Conservation (phyloP, 306 rosid genomes). For the Hippophae tibetana region DNA sequence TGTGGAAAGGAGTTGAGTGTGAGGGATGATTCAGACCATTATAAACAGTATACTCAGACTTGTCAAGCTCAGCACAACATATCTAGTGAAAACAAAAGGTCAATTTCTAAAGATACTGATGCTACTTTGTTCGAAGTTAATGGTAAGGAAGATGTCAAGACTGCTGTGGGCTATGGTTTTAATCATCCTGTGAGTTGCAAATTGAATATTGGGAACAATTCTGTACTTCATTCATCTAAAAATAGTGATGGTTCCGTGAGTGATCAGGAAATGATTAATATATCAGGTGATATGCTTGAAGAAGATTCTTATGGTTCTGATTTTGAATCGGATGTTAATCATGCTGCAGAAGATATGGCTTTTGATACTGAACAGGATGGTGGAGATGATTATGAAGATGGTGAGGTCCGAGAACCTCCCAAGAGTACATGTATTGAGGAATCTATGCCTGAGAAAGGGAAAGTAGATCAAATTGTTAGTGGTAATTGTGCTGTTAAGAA, state of each 20-base stretch:
- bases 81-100: conserved; percentile 24
- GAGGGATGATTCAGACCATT: conserved; percentile 19
- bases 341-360: conserved; percentile 36
- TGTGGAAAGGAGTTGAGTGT: conserved; percentile 27
- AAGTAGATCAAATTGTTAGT: conserved; percentile 28
- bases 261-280: conserved; percentile 72
- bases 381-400: conserved; percentile 74
- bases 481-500: conserved; percentile 26
- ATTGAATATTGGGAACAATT: conserved; percentile 37
- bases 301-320: conserved; percentile 58
- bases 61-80: conserved; percentile 15
- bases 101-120: conserved; percentile 22
- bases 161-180: conserved; percentile 22
- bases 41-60: conserved; percentile 9
- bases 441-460: conserved; percentile 42
- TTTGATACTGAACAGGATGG: conserved; percentile 32
- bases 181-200: conserved; percentile 16
- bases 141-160: conserved; percentile 20
- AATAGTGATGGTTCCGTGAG: conserved; percentile 44
- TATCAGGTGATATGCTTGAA: conserved; percentile 55
- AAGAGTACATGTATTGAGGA: conserved; percentile 29
- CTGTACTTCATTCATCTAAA: conserved; percentile 22
- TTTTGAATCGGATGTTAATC: conserved; percentile 74
- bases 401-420: conserved; percentile 62
- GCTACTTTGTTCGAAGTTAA: conserved; percentile 20